Evolutionary conservation across 495 filamentous ascomycete species (phyloP).

Genomic region (Opeltia flavorubescens): DNA sequence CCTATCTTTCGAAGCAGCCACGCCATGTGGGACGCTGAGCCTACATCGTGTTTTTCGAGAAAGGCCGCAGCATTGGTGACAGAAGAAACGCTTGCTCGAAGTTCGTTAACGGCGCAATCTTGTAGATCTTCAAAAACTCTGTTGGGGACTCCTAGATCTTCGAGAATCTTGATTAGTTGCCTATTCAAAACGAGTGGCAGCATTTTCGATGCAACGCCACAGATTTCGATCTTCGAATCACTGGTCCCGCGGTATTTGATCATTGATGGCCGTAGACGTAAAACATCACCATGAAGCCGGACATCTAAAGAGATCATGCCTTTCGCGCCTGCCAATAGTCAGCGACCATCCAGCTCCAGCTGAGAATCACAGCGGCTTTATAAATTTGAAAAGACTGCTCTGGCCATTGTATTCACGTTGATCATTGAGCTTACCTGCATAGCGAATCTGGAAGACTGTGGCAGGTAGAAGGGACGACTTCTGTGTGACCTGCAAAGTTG

Average conservation of each 20-base stretch:
- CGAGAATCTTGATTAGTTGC: conserved; percentile 64
- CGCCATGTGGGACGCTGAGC: conserved; percentile 35
- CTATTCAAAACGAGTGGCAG: conserved; percentile 55
- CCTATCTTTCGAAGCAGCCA: conserved; percentile 39
- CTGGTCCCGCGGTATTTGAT: conserved; percentile 48
- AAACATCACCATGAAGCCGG: conserved; percentile 30
- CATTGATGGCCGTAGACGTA: conserved; percentile 57
- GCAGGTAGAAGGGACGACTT: conserved; percentile 20
- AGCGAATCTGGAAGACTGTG: conserved; percentile 58
- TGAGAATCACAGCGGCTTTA: too few relatives aligned
- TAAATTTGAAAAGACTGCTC: background rate
- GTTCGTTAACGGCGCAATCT: conserved; percentile 31
- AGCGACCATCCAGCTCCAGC: too few relatives aligned
- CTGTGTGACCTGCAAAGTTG: conserved; percentile 21
- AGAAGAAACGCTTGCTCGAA: conserved; percentile 38
- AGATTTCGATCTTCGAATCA: conserved; percentile 49
- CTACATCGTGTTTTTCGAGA: conserved; percentile 38
- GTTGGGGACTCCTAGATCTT: conserved; percentile 44
- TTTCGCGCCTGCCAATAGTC: conserved; percentile 36
- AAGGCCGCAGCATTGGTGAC: conserved; percentile 44
- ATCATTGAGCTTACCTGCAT: conserved; percentile 28
- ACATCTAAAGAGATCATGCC: conserved; percentile 54
- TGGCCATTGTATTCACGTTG: background rate
- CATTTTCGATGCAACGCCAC: conserved; percentile 44
- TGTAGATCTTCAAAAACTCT: conserved; percentile 47